phyloP scores from a whole-genome alignment of 805 yeast genomes.

The Pichia thaimueangensis region DNA sequence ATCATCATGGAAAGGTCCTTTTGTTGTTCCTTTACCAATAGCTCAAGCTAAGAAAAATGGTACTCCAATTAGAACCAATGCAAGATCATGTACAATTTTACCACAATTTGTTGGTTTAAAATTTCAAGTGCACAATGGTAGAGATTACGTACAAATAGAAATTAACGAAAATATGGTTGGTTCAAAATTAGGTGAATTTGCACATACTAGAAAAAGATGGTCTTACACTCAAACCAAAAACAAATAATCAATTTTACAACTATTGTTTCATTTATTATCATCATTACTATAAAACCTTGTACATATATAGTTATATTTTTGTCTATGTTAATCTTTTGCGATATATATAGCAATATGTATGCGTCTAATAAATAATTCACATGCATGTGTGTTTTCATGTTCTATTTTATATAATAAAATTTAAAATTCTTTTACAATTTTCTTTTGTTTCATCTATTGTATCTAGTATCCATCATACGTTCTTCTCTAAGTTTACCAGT shows the following conservation, averaged over 20 bases:
- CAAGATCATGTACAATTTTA: slow-evolving; percentile 86
- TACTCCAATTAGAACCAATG: slow-evolving; percentile 90
- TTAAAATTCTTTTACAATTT: neutral
- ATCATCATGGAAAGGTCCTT: slow-evolving; percentile 75
- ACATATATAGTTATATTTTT: no score
- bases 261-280: no score
- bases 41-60: slow-evolving; percentile 75
- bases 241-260: slow-evolving; percentile 25
- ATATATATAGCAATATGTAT: no score
- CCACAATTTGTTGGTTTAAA: slow-evolving; percentile 94
- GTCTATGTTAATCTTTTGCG: no score
- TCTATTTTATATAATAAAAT: no score
- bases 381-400: no score
- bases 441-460: neutral
- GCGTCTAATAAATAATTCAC: no score
- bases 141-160: slow-evolving; percentile 82
- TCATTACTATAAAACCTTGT: no score
- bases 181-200: slow-evolving; percentile 88
- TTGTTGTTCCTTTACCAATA: slow-evolving; percentile 90
- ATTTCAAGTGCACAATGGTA: slow-evolving; percentile 95
- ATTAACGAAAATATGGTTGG: slow-evolving; percentile 97
- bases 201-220: slow-evolving; percentile 86
- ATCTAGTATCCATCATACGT: slow-evolving; percentile 30
- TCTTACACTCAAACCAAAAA: slow-evolving; percentile 75
- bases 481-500: slow-evolving; percentile 80